These are phyloP conservation scores for Trichoderma aggressivum DNA, from an alignment of 2,329 filamentous ascomycete species.

Conservation along the genomic window DNA sequence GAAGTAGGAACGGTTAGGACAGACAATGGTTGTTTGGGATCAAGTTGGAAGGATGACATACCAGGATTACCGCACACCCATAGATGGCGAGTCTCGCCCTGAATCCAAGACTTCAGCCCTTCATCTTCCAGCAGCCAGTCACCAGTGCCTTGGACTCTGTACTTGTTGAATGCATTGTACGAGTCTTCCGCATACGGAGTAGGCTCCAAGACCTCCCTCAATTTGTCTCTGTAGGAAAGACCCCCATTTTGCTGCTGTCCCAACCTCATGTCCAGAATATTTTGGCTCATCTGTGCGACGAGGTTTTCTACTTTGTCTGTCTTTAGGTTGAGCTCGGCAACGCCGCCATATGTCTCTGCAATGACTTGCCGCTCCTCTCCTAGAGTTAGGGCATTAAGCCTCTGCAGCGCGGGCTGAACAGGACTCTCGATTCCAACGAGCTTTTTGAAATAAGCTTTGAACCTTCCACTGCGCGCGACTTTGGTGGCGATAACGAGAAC, in stretches of 20 bases:
- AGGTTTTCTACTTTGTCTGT: slow-evolving; percentile 36
- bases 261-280: slow-evolving; percentile 32
- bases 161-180: slow-evolving; percentile 40
- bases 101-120: slow-evolving; percentile 38
- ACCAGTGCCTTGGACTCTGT: slow-evolving; percentile 41
- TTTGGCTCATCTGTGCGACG: slow-evolving; percentile 35
- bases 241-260: slow-evolving; percentile 35
- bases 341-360: slow-evolving; percentile 42
- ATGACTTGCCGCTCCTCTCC: slow-evolving; percentile 43
- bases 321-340: slow-evolving; percentile 35
- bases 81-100: slow-evolving; percentile 38
- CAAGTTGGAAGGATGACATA: slow-evolving; percentile 11
- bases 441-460: slow-evolving; percentile 41
- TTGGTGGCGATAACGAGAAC: slow-evolving; percentile 44
- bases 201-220: slow-evolving; percentile 41
- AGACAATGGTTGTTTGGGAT: neutral
- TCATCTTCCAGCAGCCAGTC: slow-evolving; percentile 45
- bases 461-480: slow-evolving; percentile 39
- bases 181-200: slow-evolving; percentile 43
- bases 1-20: neutral
- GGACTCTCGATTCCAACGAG: slow-evolving; percentile 40
- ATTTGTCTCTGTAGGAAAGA: slow-evolving; percentile 34
- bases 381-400: slow-evolving; percentile 39
- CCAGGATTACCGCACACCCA: slow-evolving; percentile 45
- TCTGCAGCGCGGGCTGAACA: slow-evolving; percentile 39